phyloP scores from a whole-genome alignment of 306 rosid genomes.

The Citrullus mucosospermus region DNA sequence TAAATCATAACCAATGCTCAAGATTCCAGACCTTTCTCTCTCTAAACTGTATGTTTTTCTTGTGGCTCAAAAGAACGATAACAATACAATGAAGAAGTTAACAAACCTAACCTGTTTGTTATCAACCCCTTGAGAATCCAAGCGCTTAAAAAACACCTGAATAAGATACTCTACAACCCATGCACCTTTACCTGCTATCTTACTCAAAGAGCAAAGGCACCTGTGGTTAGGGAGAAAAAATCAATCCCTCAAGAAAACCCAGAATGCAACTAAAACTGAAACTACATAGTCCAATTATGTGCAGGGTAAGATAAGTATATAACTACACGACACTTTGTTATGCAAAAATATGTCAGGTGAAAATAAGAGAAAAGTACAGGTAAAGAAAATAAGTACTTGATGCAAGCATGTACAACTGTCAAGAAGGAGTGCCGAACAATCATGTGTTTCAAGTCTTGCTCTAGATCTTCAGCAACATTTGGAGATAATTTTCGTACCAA shows the following conservation, averaged over 20 bases:
- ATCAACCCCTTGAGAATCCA: slow-evolving; percentile 57
- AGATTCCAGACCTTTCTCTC: not conserved
- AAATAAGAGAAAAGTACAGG: not conserved
- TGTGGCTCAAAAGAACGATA: not conserved
- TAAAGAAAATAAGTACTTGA: slow-evolving; percentile 47
- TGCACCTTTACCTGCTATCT: slow-evolving; percentile 72
- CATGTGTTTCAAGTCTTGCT: slow-evolving; percentile 89
- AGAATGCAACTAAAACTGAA: not conserved
- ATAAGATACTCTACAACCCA: slow-evolving; percentile 66
- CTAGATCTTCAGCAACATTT: slow-evolving; percentile 78
- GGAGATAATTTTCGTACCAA: slow-evolving; percentile 66
- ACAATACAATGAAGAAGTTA: not conserved
- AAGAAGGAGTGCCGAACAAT: slow-evolving; percentile 82
- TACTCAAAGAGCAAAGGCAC: slow-evolving; percentile 84
- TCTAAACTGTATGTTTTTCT: not conserved
- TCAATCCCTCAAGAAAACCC: slow-evolving; percentile 1
- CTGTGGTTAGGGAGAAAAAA: slow-evolving; percentile 29
- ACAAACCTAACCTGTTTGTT: slow-evolving; percentile 65
- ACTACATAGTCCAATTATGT: not conserved
- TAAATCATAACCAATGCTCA: not conserved
- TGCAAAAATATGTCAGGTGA: not conserved
- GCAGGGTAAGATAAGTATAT: not conserved
- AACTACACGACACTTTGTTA: not conserved
- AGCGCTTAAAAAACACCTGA: slow-evolving; percentile 66
- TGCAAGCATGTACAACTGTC: slow-evolving; percentile 98